phyloP scores from a whole-genome alignment of 371 early-diverging fungal species.

The Circinella minor region DNA sequence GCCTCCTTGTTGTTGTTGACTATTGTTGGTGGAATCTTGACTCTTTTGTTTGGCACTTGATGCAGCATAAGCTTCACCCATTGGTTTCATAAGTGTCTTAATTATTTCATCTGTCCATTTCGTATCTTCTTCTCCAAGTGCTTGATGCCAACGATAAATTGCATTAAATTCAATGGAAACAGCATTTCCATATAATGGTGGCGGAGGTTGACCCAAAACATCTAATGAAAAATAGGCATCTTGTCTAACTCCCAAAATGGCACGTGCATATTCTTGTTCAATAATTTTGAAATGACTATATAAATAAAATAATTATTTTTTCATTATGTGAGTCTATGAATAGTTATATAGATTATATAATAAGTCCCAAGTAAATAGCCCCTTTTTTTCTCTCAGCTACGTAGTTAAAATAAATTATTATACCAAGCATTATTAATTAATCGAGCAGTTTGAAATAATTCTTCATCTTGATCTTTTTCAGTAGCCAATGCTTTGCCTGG shows the following conservation, averaged over 20 bases:
- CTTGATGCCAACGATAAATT: constrained; percentile 59
- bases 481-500: constrained; percentile 25
- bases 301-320: not conserved
- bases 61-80: not conserved
- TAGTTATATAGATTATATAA: not conserved
- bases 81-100: constrained; percentile 12
- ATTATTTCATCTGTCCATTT: constrained; percentile 43
- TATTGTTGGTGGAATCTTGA: not conserved
- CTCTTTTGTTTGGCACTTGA: not conserved
- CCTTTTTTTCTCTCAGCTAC: too few species aligned
- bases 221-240: constrained; percentile 40
- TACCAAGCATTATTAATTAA: constrained; percentile 54
- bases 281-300: constrained; percentile 33
- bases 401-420: not conserved
- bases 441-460: constrained; percentile 58
- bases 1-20: constrained; percentile 5
- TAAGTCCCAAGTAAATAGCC: too few species aligned
- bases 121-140: constrained; percentile 46
- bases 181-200: constrained; percentile 49
- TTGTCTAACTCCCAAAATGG: constrained; percentile 47
- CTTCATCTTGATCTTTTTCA: constrained; percentile 50
- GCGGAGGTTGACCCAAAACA: constrained; percentile 26
- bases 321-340: not conserved
- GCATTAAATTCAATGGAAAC: constrained; percentile 57
- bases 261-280: constrained; percentile 52